Base-by-base conservation (phyloP, 1,284 basidiomycete species). In the Meripilus lineatus region DNA sequence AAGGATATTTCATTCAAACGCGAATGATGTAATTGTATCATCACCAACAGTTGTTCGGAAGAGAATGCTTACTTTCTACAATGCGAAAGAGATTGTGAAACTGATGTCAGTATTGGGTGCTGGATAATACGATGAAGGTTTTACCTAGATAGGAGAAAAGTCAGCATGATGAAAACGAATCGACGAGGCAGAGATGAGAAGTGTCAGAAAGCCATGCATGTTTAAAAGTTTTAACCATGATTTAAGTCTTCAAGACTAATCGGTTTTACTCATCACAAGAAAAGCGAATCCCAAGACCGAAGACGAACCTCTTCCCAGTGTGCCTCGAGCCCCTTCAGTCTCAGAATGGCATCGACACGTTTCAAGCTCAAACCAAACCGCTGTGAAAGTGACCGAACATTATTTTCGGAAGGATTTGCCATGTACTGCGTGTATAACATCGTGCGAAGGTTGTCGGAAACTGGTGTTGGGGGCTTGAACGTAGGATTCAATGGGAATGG, bases 231-330 rank as follows among this genome's bases (percentile, higher is more conserved):
- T 75, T 64, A 77, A 84, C 84, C 80, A 82, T 84, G 75, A 59
- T 60, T 50, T 53, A 48, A 58, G 81, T 89, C 86, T 87, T 83
- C 65, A 88, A 89, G 86, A 89, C 85, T 88, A 89, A 89, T 88
- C 85, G 81, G 75, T 74, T 73, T 70, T 53, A 69, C 65, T 76
- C 84, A 86, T 87, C 85, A 73, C 56, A 46, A n/a, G n/a, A n/a
- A 35, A 54, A 26, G 40, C 32, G 32, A 21, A 40, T 61, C 50
- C 51, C 50, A 50, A 46, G 42, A 50, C 45, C 51, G 40, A 45
- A 45, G 50, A 73, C 83, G 59, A 58, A 87, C 86, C 78, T 86
- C 75, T 56, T 68, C 63, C 81, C 79, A 88, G 39, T 72, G 68
- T 34, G 67, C 61, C 61, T 92, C 88, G 50, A 89, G 67, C 25